Percentiles rank a stretch among this genome's conserved stretches.
These are phyloP conservation scores for Phytophthora constricta DNA, from an alignment of 352 stramenopile genomes.

Conservation along the genomic window DNA sequence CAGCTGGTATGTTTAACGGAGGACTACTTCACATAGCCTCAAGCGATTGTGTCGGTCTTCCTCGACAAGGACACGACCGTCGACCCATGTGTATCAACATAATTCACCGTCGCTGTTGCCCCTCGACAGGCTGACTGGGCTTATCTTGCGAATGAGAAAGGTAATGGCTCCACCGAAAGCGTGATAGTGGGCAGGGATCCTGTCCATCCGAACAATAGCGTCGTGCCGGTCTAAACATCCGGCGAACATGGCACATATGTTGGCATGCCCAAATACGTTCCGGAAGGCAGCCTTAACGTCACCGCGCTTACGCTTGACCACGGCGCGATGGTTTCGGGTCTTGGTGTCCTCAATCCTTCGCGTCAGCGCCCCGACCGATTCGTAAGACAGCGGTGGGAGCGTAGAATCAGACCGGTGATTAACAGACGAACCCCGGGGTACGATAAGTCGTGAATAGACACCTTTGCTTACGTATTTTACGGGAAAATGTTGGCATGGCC, in stretches of 20 bases:
- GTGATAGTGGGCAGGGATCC: no score
- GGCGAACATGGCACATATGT: background rate
- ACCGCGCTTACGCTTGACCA: background rate
- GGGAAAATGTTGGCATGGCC: no score
- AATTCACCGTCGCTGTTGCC: background rate
- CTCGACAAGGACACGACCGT: constrained; percentile 34
- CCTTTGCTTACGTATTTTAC: no score
- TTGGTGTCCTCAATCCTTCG: no score
- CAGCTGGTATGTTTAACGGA: constrained; percentile 21
- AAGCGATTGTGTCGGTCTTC: background rate
- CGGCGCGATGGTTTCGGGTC: background rate
- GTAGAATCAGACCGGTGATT: background rate
- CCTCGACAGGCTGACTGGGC: background rate
- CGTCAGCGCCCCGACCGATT: background rate
- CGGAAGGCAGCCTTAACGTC: constrained; percentile 8
- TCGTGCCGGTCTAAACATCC: background rate
- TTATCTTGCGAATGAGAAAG: constrained; percentile 17
- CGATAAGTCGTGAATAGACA: constrained; percentile 31
- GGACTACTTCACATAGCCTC: constrained; percentile 1
- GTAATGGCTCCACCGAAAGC: constrained; percentile 25
- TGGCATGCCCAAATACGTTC: background rate
- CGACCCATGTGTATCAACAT: constrained; percentile 34
- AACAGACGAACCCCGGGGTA: background rate
- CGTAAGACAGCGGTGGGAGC: background rate
- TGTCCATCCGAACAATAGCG: constrained; percentile 24